These are phyloP conservation scores for Cylindrotheca fusiformis DNA, from an alignment of 108 stramenopile species.

Conservation along the genomic window DNA sequence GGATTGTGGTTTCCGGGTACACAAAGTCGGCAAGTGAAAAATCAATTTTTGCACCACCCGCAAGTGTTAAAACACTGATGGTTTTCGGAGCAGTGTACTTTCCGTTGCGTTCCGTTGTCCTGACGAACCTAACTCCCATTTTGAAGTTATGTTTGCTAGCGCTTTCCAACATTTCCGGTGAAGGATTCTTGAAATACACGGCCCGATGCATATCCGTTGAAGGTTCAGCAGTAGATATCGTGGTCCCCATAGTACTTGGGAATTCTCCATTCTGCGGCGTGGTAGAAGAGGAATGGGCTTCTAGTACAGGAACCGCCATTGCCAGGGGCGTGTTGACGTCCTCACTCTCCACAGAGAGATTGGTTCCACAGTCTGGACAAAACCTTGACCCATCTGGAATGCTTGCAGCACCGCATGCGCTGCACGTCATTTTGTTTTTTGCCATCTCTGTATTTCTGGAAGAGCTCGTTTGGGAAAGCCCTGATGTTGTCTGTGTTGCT, in stretches of 20 bases:
- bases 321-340: constrained; percentile 1
- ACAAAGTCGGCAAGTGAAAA: constrained; percentile 5
- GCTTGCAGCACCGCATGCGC: background rate
- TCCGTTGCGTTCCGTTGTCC: background rate
- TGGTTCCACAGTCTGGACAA: background rate
- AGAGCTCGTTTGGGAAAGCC: too few species aligned
- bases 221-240: background rate
- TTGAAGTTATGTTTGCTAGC: background rate
- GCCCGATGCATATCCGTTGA: background rate
- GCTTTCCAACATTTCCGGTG: background rate
- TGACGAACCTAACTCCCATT: background rate
- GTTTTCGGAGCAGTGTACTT: background rate
- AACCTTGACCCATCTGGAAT: background rate
- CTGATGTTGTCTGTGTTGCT: too few species aligned
- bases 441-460: background rate
- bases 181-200: constrained; percentile 1
- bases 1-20: constrained; percentile 3
- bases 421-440: background rate
- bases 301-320: constrained; percentile 1
- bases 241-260: background rate
- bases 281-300: background rate
- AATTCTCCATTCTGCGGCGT: background rate
- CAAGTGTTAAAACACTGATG: background rate
- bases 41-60: constrained; percentile 1
- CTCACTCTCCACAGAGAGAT: background rate